Percentiles rank a stretch among this genome's conserved stretches.
Evolutionary conservation across 2,329 filamentous ascomycete species (phyloP).

Genomic region (Aureobasidium namibiae): DNA sequence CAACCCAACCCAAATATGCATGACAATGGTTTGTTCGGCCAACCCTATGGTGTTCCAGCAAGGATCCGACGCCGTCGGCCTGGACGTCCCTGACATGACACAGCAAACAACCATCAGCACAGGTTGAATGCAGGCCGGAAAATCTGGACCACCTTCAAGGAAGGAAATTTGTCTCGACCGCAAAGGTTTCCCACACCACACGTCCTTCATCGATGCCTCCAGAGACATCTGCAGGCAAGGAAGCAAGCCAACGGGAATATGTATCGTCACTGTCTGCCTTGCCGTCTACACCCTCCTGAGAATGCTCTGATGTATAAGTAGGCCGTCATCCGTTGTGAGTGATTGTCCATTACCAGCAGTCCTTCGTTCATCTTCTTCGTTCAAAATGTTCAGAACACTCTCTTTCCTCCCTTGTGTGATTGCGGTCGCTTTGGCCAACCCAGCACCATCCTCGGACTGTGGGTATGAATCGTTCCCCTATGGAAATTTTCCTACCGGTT

Average conservation of each 20-base stretch:
- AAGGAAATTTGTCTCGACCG: background rate
- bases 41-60: background rate
- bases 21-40: background rate
- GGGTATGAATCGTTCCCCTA: constrained; percentile 1
- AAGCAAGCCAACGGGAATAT: background rate
- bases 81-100: background rate
- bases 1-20: background rate
- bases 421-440: background rate
- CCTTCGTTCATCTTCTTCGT: background rate
- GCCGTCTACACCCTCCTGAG: background rate
- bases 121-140: background rate
- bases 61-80: background rate
- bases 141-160: background rate
- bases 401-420: background rate
- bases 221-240: constrained; percentile 2
- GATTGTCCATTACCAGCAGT: background rate
- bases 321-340: background rate
- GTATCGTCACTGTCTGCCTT: background rate
- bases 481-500: background rate
- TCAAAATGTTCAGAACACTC: constrained; percentile 1
- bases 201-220: background rate
- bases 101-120: background rate
- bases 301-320: constrained; percentile 1
- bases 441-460: constrained; percentile 2
- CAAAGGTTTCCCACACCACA: background rate